Percentiles rank a stretch among this genome's conserved stretches.
These are phyloP conservation scores for Theileria orientalis DNA, from an alignment of 169 alveolate species.

Conservation along the genomic window DNA sequence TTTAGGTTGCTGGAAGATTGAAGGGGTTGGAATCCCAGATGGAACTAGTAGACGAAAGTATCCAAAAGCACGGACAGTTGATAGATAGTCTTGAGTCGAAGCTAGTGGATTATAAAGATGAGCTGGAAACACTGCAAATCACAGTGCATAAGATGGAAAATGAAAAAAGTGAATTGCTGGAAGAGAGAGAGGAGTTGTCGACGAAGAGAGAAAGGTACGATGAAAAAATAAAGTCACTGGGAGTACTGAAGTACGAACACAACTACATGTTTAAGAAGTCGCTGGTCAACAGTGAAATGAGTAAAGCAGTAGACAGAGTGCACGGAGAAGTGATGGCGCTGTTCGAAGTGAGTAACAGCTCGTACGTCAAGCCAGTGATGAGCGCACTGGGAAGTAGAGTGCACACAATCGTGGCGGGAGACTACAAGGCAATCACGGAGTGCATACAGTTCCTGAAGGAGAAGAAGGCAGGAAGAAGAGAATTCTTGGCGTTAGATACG, in stretches of 20 bases:
- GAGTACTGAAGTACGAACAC: conserved; percentile 64
- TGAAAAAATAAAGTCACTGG: conserved; percentile 50
- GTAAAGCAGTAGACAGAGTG: conserved; percentile 51
- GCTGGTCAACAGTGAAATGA: conserved; percentile 55
- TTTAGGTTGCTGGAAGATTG: neutral
- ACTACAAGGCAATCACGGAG: conserved; percentile 39
- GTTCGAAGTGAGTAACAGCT: conserved; percentile 61
- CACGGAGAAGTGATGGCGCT: conserved; percentile 68
- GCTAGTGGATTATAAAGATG: conserved; percentile 37
- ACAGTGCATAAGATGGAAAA: conserved; percentile 26
- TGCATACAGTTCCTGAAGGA: conserved; percentile 59
- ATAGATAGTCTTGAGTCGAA: conserved; percentile 22
- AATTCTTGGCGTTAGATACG: conserved; percentile 65
- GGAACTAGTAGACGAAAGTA: neutral
- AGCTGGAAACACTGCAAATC: conserved; percentile 45
- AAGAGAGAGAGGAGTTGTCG: conserved; percentile 16
- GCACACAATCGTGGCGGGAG: conserved; percentile 59
- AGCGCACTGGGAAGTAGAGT: conserved; percentile 63
- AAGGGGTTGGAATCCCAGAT: neutral
- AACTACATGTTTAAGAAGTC: conserved; percentile 49
- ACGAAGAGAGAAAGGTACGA: conserved; percentile 50
- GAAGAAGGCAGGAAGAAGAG: conserved; percentile 61
- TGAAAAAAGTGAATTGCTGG: conserved; percentile 17
- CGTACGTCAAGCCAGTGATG: conserved; percentile 64
- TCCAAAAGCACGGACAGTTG: conserved; percentile 17